These are phyloP conservation scores for Dillenia turbinata DNA, from an alignment of 164 flowering plant species.

Conservation along the genomic window DNA sequence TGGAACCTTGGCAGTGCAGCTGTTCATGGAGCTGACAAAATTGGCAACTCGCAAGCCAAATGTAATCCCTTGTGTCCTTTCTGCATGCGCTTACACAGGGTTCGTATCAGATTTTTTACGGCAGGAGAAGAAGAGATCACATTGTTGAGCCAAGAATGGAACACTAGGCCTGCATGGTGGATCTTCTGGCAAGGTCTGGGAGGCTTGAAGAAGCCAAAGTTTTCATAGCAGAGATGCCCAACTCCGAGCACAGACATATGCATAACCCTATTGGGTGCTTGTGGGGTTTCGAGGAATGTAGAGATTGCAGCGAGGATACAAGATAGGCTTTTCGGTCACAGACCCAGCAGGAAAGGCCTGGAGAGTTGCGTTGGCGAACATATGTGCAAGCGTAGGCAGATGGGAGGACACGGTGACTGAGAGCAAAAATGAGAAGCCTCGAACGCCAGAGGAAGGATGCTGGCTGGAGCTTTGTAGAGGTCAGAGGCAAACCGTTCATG, in stretches of 20 bases:
- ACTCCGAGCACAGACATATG: conserved; percentile 12
- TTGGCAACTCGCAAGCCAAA: conserved; percentile 26
- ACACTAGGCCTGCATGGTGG: conserved; percentile 44
- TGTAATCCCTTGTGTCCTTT: conserved; percentile 34
- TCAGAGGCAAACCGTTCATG: conserved; percentile 10
- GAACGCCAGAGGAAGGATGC: conserved; percentile 10
- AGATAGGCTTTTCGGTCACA: conserved; percentile 5
- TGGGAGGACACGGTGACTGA: conserved; percentile 21
- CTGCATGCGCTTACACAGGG: conserved; percentile 44
- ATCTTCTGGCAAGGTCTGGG: conserved; percentile 35
- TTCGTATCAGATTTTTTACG: conserved; percentile 28
- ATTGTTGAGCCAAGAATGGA: conserved; percentile 31
- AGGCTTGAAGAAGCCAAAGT: conserved; percentile 14
- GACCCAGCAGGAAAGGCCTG: conserved; percentile 13
- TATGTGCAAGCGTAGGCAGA: conserved; percentile 17
- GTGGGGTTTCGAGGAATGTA: conserved; percentile 8
- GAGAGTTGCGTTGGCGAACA: conserved; percentile 15
- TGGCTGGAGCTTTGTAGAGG: conserved; percentile 28
- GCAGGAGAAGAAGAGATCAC: conserved; percentile 24
- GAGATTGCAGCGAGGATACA: conserved; percentile 17
- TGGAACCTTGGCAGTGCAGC: conserved; percentile 25
- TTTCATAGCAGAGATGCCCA: conserved; percentile 14
- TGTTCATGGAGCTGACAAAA: conserved; percentile 18
- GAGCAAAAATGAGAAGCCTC: conserved; percentile 11
- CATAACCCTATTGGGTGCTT: conserved; percentile 23